These are phyloP conservation scores for Hamigera avellanea DNA, from an alignment of 495 filamentous ascomycete species.

Conservation along the genomic window DNA sequence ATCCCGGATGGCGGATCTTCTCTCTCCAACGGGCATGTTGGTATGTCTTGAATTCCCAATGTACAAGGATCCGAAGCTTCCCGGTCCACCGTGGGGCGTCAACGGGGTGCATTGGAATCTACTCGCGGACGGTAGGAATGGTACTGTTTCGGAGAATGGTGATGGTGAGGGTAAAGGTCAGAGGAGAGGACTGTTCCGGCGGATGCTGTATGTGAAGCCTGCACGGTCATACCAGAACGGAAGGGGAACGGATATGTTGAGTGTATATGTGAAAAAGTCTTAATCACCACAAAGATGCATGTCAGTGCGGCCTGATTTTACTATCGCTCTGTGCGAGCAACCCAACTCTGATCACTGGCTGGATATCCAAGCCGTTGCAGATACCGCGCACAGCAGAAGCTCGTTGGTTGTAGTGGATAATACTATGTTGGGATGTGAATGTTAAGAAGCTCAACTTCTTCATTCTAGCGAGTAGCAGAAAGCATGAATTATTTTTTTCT, in stretches of 20 bases:
- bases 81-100: constrained; percentile 28
- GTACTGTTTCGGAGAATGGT: constrained; percentile 1
- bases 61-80: constrained; percentile 21
- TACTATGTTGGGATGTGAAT: too few species aligned
- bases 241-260: constrained; percentile 19
- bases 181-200: constrained; percentile 6
- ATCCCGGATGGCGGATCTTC: constrained; percentile 19
- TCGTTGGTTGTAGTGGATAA: too few species aligned
- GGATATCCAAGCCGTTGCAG: too few species aligned
- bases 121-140: constrained; percentile 11
- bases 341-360: too few species aligned
- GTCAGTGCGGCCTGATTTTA: too few species aligned
- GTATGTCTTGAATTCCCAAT: constrained; percentile 34
- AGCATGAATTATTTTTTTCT: too few species aligned
- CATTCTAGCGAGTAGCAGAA: too few species aligned
- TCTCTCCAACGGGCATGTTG: constrained; percentile 18
- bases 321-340: too few species aligned
- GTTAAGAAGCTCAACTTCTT: too few species aligned
- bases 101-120: constrained; percentile 25
- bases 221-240: constrained; percentile 12
- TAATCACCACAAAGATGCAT: too few species aligned
- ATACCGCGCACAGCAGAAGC: too few species aligned
- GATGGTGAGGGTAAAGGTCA: background rate
- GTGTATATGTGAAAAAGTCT: constrained; percentile 14
- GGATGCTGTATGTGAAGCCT: constrained; percentile 14